Evolutionary conservation across 768 basidiomycete genomes (phyloP), one percentile per base, ranked within the genome.

Genomic region (Cystobasidium tubakii): DNA sequence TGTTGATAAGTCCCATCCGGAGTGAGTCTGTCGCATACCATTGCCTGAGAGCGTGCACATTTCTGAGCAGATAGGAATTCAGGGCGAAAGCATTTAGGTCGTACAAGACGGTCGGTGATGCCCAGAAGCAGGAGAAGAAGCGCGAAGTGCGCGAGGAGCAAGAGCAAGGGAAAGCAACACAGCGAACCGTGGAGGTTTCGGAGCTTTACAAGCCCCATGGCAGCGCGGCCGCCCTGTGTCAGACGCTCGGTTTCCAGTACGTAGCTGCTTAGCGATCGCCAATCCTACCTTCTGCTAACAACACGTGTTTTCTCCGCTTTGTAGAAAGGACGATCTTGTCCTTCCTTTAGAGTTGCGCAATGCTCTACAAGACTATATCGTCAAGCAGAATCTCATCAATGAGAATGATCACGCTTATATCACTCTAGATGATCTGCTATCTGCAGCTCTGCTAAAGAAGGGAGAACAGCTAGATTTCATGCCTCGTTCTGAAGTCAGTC

Each of bases 51-150:
- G n/a, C n/a, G 36, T n/a, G 39, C 21, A 25, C 17, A n/a, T n/a
- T n/a, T n/a, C n/a, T n/a, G n/a, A n/a, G n/a, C n/a, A n/a, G n/a
- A n/a, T n/a, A n/a, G n/a, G n/a, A n/a, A n/a, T 43, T 23, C 36
- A 71, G 69, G 1, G 29, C 60, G 2, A 71, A 71, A 31, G 69
- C 29, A 10, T 71, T 71, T 34, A 71, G 60, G 54, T 25, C 69
- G 9, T 71, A 71, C 69, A 71, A 71, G 33, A 71, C 69, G 21
- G 53, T 71, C n/a, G 73, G 67, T 55, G 62, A 54, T 31, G n/a
- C n/a, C 17, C 73, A 75, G 75, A 57, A 66, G 33, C 76, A 66
- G 60, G 74, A 69, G 50, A 64, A 46, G 53, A 44, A 74, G 23
- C 50, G 33, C 29, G 53, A 42, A 53, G 29, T 10, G 0, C 1